Conservation (phyloP, 192 early-diverging fungal species). For the Backusella mclennaniae region DNA sequence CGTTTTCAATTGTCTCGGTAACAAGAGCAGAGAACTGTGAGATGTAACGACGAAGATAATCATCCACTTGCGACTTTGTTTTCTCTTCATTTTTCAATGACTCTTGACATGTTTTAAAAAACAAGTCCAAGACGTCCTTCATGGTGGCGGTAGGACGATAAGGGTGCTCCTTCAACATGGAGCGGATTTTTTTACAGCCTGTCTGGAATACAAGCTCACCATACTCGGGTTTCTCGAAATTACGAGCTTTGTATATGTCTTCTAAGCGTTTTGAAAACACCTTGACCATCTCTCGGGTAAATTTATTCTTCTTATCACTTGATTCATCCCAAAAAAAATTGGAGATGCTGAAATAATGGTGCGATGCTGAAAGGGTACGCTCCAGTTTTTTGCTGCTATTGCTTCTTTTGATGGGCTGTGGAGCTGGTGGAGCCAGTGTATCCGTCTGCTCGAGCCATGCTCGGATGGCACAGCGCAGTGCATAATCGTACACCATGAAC, state of each 20-base stretch:
- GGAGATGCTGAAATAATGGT: neutral
- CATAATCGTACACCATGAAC: slow-evolving; percentile 34
- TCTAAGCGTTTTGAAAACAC: slow-evolving; percentile 40
- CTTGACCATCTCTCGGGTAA: slow-evolving; percentile 49
- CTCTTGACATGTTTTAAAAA: slow-evolving; percentile 40
- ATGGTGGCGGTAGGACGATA: slow-evolving; percentile 36
- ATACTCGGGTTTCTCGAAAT: slow-evolving; percentile 40
- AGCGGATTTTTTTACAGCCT: slow-evolving; percentile 28
- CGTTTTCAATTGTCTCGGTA: slow-evolving; percentile 40
- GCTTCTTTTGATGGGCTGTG: neutral
- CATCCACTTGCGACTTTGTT: slow-evolving; percentile 24
- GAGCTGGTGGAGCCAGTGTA: neutral
- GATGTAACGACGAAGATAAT: slow-evolving; percentile 40
- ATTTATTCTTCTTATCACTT: slow-evolving; percentile 32
- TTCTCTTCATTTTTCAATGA: slow-evolving; percentile 22
- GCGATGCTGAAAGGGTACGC: neutral
- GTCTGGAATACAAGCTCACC: slow-evolving; percentile 42
- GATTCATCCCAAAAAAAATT: neutral
- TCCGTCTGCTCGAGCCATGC: slow-evolving; percentile 26
- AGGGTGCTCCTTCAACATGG: slow-evolving; percentile 36
- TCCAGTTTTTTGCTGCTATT: neutral
- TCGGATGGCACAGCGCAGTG: slow-evolving; percentile 37
- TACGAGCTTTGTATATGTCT: slow-evolving; percentile 42
- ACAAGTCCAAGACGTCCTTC: slow-evolving; percentile 43
- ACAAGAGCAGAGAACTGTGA: slow-evolving; percentile 40